Evolutionary conservation across 129 eudicot genomes (phyloP).

Genomic region (Flaveria trinervia): DNA sequence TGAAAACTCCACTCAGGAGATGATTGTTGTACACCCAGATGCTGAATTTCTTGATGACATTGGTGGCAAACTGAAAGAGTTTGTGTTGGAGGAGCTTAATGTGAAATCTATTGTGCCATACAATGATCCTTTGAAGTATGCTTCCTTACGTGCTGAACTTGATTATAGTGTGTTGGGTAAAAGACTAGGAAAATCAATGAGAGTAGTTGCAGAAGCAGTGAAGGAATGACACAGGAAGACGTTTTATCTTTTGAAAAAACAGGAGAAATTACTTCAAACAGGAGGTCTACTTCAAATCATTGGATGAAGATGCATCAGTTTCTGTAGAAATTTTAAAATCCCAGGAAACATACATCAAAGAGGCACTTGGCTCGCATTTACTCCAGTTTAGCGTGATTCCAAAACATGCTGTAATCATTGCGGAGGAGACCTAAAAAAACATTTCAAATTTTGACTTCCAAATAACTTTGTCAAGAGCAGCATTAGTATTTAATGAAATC

Average conservation of each 20-base stretch:
- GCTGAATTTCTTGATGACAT: constrained; percentile 82
- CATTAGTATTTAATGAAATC: constrained; percentile 52
- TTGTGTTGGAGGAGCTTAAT: constrained; percentile 83
- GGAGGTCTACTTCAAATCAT: constrained; percentile 71
- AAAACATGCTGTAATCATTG: constrained; percentile 61
- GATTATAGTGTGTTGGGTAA: constrained; percentile 78
- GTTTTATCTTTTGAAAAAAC: constrained; percentile 75
- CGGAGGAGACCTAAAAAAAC: constrained; percentile 59
- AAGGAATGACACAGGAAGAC: constrained; percentile 81
- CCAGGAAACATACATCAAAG: constrained; percentile 66
- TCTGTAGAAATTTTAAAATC: constrained; percentile 56
- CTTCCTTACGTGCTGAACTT: constrained; percentile 88
- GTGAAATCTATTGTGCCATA: constrained; percentile 71
- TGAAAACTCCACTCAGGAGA: constrained; percentile 85
- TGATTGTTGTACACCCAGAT: constrained; percentile 90
- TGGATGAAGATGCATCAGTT: constrained; percentile 53
- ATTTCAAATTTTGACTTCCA: constrained; percentile 55
- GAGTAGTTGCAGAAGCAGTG: constrained; percentile 68
- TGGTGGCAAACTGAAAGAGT: constrained; percentile 76
- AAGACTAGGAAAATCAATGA: constrained; percentile 86
- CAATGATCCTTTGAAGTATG: constrained; percentile 73
- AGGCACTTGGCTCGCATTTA: constrained; percentile 66
- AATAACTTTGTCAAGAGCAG: constrained; percentile 61
- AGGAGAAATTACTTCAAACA: constrained; percentile 71
- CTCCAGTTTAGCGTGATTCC: constrained; percentile 56